Conservation (phyloP, 495 filamentous ascomycete species). For the Parathielavia appendiculata region DNA sequence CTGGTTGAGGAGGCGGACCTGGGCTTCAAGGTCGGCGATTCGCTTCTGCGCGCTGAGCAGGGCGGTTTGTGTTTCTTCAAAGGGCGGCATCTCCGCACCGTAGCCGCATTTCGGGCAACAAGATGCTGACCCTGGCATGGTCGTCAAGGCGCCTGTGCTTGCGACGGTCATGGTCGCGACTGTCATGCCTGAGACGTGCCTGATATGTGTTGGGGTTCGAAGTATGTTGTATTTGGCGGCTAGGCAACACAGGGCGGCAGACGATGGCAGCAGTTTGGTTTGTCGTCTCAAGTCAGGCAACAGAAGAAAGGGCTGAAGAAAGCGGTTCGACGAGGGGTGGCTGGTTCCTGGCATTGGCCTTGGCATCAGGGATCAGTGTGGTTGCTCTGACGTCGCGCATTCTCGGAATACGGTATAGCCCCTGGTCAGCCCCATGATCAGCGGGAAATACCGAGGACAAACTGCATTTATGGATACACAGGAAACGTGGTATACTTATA, state of each 20-base stretch:
- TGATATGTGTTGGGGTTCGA: background rate
- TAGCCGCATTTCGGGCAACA: constrained; percentile 39
- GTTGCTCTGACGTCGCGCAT: constrained; percentile 16
- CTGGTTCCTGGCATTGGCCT: constrained; percentile 5
- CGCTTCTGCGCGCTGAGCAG: constrained; percentile 55
- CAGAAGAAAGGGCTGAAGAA: constrained; percentile 2
- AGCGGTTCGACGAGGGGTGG: background rate
- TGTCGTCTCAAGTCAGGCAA: background rate
- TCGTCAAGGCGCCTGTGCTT: constrained; percentile 14
- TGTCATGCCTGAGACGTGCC: constrained; percentile 1
- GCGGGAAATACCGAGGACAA: constrained; percentile 10
- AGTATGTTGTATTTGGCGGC: background rate
- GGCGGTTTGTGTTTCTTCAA: constrained; percentile 47
- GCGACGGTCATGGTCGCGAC: constrained; percentile 11
- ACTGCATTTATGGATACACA: no score
- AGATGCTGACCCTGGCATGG: background rate
- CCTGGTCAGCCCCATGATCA: constrained; percentile 18
- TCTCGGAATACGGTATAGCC: constrained; percentile 2
- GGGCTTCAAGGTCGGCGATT: constrained; percentile 76
- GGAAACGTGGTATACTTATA: no score
- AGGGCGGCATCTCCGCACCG: constrained; percentile 34
- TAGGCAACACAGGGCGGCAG: background rate
- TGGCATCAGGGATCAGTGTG: constrained; percentile 4
- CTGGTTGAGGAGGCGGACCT: constrained; percentile 66
- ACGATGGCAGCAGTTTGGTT: background rate